Evolutionary conservation across 116 monocot genomes (phyloP).

Genomic region (Thalassia testudinum): DNA sequence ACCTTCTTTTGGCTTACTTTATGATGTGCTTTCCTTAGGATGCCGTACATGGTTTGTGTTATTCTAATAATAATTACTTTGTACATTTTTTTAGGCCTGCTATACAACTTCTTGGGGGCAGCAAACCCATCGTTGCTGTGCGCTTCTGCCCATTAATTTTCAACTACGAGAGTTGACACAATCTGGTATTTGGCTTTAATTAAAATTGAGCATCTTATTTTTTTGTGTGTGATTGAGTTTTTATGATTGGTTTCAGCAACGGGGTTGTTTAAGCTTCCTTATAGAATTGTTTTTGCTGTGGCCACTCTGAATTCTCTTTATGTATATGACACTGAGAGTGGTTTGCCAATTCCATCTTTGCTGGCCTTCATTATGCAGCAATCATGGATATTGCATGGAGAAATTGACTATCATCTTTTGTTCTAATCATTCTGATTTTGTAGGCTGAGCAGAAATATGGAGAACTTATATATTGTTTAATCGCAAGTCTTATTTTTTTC

Average conservation of each 20-base stretch:
- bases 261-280: slow-evolving; percentile 70
- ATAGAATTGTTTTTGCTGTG: slow-evolving; percentile 85
- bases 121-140: slow-evolving; percentile 73
- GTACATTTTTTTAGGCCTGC: too few relatives aligned
- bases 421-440: background rate
- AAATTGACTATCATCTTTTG: slow-evolving; percentile 4
- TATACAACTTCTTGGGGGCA: slow-evolving; percentile 62
- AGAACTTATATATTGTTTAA: background rate
- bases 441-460: background rate
- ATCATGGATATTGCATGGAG: slow-evolving; percentile 92
- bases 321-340: slow-evolving; percentile 85
- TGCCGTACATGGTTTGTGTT: too few relatives aligned
- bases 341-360: slow-evolving; percentile 57
- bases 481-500: too few relatives aligned
- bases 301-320: slow-evolving; percentile 89
- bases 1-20: too few relatives aligned
- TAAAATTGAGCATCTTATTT: background rate
- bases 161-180: slow-evolving; percentile 40
- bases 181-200: slow-evolving; percentile 24
- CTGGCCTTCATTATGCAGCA: slow-evolving; percentile 92
- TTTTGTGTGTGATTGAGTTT: slow-evolving; percentile 5
- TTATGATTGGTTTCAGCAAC: slow-evolving; percentile 17
- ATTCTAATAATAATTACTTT: too few relatives aligned
- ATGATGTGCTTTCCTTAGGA: too few relatives aligned
- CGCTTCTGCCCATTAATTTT: slow-evolving; percentile 85